Conservation (phyloP, 352 stramenopile species). For the Pythium biforme region DNA sequence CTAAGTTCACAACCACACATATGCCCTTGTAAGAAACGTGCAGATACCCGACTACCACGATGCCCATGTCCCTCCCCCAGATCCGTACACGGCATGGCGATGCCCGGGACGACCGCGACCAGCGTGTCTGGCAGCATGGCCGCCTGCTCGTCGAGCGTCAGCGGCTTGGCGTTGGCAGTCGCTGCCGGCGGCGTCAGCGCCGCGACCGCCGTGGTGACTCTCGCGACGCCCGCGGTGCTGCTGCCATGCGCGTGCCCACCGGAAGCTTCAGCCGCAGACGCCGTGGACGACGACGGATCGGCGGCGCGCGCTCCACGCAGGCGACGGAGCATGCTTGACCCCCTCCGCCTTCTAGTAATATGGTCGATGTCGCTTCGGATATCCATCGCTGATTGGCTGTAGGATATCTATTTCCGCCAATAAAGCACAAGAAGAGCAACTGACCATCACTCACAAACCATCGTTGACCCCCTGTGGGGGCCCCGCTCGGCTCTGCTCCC, state of each 20-base stretch:
- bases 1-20: no score
- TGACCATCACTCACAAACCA: conserved; percentile 15
- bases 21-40: no score
- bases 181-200: no score
- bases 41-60: no score
- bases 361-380: background rate
- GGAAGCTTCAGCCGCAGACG: background rate
- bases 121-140: conserved; percentile 9
- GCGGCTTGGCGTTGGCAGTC: background rate
- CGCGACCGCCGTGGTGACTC: no score
- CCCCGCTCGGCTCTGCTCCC: background rate
- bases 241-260: no score
- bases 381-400: conserved; percentile 7
- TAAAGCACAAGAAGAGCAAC: background rate
- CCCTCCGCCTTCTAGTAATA: no score
- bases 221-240: no score
- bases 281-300: background rate
- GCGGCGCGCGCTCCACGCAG: conserved; percentile 1
- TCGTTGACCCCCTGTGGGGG: no score
- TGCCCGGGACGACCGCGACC: conserved; percentile 2
- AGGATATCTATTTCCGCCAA: conserved; percentile 11
- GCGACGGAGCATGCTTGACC: conserved; percentile 12
- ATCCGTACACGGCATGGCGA: conserved; percentile 37
- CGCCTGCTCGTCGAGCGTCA: conserved; percentile 17
- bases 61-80: no score